Conservation (phyloP, 2,329 filamentous ascomycete species). For the Aureobasidium sp. region DNA sequence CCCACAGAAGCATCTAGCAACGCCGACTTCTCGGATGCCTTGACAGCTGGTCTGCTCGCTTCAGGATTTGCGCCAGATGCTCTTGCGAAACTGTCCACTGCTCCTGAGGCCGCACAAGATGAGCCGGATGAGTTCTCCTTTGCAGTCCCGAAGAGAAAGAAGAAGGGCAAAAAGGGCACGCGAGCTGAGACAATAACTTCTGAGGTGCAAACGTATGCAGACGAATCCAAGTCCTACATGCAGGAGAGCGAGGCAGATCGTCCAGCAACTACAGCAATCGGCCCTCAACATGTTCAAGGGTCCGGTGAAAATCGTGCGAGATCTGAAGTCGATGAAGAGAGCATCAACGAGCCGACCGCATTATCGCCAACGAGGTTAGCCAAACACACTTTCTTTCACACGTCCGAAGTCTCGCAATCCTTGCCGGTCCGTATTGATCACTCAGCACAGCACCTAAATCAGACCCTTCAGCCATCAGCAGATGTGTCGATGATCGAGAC, state of each 20-base stretch:
- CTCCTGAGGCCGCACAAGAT: conserved; percentile 13
- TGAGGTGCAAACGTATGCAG: not conserved
- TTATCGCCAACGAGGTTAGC: not conserved
- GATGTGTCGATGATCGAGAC: not conserved
- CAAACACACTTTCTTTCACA: conserved; percentile 15
- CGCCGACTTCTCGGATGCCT: conserved; percentile 27
- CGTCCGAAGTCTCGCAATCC: conserved; percentile 20
- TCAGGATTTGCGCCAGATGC: conserved; percentile 23
- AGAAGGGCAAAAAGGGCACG: conserved; percentile 39
- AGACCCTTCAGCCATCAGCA: not conserved
- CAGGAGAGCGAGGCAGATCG: not conserved
- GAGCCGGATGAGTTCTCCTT: conserved; percentile 24
- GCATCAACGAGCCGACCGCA: not conserved
- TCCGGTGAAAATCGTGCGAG: not conserved
- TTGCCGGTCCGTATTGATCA: conserved; percentile 16
- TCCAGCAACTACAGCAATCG: not conserved
- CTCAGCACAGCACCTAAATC: not conserved
- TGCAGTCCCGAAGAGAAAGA: conserved; percentile 30
- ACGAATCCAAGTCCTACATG: too few species aligned
- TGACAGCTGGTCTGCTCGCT: conserved; percentile 27
- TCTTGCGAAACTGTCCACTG: not conserved
- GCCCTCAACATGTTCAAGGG: not conserved
- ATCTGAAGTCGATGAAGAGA: not conserved
- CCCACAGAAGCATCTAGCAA: conserved; percentile 3
- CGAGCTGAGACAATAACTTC: conserved; percentile 21